Base-by-base conservation (phyloP, 116 monocot genomes). In the Papilionanthe hybrid region DNA sequence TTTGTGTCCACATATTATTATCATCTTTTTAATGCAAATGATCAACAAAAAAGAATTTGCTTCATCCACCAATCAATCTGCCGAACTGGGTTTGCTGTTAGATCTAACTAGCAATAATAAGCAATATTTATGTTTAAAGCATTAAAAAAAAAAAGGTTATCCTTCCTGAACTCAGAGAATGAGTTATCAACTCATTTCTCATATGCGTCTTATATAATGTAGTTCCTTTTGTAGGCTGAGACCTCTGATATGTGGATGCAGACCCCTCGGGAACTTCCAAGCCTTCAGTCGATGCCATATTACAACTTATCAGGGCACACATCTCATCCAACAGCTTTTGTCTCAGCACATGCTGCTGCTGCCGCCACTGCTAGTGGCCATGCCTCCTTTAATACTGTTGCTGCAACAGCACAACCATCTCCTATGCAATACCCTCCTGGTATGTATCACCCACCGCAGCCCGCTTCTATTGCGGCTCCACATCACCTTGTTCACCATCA, bases 201-300 rank as follows among this genome's bases (percentile, higher is more conserved):
- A 69, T 69, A 37, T 73, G 8, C 50, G n/a, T 71, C 49, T n/a
- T 78, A 42, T 42, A 72, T 73, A 44, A 20, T 83, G 56, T 22
- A 37, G 4, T 22, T 83, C 43, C 23, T 30, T 53, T 69, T 83
- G 60, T 6, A 95, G 92, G 83, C 81, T 6, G 92, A 95, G 73
- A 71, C 86, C 23, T 80, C 90, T 29, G 95, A 95, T 67, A 87
- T 92, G 19, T 95, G 95, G 92, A 84, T 92, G 25, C 92, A 95
- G 81, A 81, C 86, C 0, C 87, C 86, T 30, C 82, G 91, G 71
- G 95, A 95, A 75, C 79, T 85, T 30, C 82, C 89, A 9, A 79
- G 78, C 72, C 44, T 94, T 82, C 94, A 86, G 32, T 75, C 90
- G 1, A 74, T 86, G 7, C 85, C 86, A n/a, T 95, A 88, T 72